Conservation (phyloP, 2,329 filamentous ascomycete species). For the Calonectria henricotiae region DNA sequence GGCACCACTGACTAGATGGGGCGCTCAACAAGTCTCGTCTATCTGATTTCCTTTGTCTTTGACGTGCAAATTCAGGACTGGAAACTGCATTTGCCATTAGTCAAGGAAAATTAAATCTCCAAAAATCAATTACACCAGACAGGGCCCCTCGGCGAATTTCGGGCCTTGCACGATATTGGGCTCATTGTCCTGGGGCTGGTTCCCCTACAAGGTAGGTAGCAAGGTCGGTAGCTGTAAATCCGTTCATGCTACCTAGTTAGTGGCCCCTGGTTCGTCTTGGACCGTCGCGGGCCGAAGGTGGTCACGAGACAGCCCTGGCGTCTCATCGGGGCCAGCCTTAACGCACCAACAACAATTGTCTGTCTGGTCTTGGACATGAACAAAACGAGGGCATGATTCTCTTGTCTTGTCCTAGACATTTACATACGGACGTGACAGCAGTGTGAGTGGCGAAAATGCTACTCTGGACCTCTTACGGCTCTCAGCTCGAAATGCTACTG, state of each 20-base stretch:
- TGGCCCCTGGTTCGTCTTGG: constrained; percentile 38
- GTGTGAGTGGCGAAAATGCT: constrained; percentile 23
- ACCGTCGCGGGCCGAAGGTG: constrained; percentile 42
- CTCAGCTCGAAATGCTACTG: constrained; percentile 30
- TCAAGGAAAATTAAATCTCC: background rate
- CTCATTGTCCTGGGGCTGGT: constrained; percentile 44
- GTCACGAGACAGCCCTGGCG: constrained; percentile 34
- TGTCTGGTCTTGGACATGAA: background rate
- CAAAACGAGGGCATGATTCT: background rate
- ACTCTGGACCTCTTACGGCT: background rate
- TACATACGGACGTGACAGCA: constrained; percentile 1
- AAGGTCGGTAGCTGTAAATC: constrained; percentile 35
- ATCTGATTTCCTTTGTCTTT: background rate
- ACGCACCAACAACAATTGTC: background rate
- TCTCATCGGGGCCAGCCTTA: background rate
- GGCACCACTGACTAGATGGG: constrained; percentile 4
- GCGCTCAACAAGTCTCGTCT: constrained; percentile 11
- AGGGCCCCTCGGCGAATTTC: constrained; percentile 47
- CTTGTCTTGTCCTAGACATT: background rate
- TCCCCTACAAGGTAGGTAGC: constrained; percentile 47
- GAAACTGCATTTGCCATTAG: background rate
- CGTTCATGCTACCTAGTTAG: constrained; percentile 16
- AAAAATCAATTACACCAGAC: constrained; percentile 23
- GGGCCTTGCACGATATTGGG: constrained; percentile 47
- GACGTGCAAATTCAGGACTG: no score